A percentile compares a stretch with the other conserved stretches of the same genome.
phyloP scores from a whole-genome alignment of 176 grass and related monocot genomes.

The Areca catechu region DNA sequence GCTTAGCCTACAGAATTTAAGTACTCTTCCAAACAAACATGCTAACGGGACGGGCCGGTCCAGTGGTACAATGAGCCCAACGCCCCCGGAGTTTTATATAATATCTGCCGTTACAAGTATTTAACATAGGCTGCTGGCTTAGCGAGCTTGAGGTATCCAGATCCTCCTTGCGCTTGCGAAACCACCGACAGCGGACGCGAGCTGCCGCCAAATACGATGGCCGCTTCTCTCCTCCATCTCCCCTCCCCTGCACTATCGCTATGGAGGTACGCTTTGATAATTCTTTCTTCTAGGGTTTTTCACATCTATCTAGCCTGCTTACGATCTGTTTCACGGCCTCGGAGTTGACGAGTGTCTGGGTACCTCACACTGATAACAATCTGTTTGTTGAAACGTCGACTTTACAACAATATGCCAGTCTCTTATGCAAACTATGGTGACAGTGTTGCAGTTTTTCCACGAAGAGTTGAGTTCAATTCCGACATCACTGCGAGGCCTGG shows the following conservation, averaged over 20 bases:
- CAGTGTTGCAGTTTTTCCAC: constrained; percentile 5
- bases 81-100: too few relatives aligned
- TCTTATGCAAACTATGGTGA: not conserved
- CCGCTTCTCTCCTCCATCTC: constrained; percentile 5
- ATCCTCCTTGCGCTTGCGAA: not conserved
- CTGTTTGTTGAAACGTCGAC: constrained; percentile 5
- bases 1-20: too few relatives aligned
- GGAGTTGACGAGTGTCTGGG: too few relatives aligned
- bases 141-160: too few relatives aligned
- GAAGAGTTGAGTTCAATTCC: not conserved
- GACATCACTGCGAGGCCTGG: not conserved
- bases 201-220: not conserved
- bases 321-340: too few relatives aligned
- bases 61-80: too few relatives aligned
- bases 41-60: too few relatives aligned
- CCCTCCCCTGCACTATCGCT: not conserved
- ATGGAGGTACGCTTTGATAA: not conserved
- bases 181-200: not conserved
- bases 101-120: too few relatives aligned
- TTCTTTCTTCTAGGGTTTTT: too few relatives aligned
- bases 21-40: too few relatives aligned
- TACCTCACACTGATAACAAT: not conserved
- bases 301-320: too few relatives aligned
- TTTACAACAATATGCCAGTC: not conserved
- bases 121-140: too few relatives aligned